Evolutionary conservation across 176 grass and related monocot species (phyloP), one percentile per base, ranked within the genome.

Genomic region (Ampelocalamus luodianensis): DNA sequence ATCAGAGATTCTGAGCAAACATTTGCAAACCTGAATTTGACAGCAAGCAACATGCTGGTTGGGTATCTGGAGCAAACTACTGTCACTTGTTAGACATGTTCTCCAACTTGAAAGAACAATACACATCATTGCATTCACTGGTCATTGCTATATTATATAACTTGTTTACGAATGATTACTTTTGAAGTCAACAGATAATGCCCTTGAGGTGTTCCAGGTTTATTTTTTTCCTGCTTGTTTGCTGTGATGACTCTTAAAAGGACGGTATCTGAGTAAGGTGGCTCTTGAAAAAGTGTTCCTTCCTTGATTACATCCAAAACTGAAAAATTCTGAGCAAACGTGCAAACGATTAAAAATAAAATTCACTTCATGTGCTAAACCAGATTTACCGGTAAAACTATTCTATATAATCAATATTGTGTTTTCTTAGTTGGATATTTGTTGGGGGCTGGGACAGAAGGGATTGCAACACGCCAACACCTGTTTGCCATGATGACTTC

Each of bases 401-500:
- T 59, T 59, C 56, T 10, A 39, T 39, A 13, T 49, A 72, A 0
- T 72, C 9, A 8, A 3, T 24, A 4, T 71, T 13, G 9, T 11
- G 56, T 59, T 59, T 59, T 59, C n/a, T 59, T 59, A 24, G 56
- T 60, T 59, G 22, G 22, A 59, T 11, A 59, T 23, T 4, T 59
- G 22, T 23, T 59, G 8, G 9, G 9, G 22, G 56, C 24, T 59
- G 56, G 9, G n/a, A 59, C 56, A 59, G 49, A 50, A 59, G 22
- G 9, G 22, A 59, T 59, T 23, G 56, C n/a, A 59, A 9, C 9
- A 10, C 10, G 29, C 29, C 29, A 29, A 29, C 29, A 29, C 29
- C 45, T 75, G 22, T 75, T 74, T 80, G 67, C 81, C 26, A 6
- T 89, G 76, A 84, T 74, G 68, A 74, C 50, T 58, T 20, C 9